Evolutionary conservation across 208 protist genomes (phyloP).

Genomic region (Leishmania tarentolae): DNA sequence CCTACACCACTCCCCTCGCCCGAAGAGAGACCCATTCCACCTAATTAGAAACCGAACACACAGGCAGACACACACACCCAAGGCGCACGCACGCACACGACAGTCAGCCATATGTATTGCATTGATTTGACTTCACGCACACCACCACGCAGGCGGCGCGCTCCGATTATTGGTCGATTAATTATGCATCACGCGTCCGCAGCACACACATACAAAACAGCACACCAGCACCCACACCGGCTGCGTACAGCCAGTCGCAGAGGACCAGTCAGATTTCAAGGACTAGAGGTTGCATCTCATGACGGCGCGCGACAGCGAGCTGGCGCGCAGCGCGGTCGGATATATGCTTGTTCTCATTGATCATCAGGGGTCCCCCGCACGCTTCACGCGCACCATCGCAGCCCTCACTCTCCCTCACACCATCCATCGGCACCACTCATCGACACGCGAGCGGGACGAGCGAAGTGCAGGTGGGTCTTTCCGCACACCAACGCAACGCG

Average conservation of each 20-base stretch:
- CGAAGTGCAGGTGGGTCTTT: conserved; percentile 43
- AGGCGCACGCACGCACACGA: not conserved
- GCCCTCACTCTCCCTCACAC: conserved; percentile 27
- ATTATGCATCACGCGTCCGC: conserved; percentile 13
- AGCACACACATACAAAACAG: not conserved
- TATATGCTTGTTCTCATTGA: conserved; percentile 70
- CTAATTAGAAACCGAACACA: too few relatives aligned
- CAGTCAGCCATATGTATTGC: conserved; percentile 9
- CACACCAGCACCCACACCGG: not conserved
- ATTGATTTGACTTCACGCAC: conserved; percentile 19
- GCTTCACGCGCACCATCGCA: not conserved
- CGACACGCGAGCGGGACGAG: conserved; percentile 41
- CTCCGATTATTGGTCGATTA: conserved; percentile 22
- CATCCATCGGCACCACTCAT: conserved; percentile 39
- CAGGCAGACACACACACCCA: not conserved
- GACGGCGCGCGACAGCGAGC: conserved; percentile 15
- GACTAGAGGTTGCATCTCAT: conserved; percentile 50
- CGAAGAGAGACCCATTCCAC: too few relatives aligned
- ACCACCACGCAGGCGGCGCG: conserved; percentile 4
- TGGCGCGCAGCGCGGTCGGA: conserved; percentile 30
- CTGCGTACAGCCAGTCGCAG: not conserved
- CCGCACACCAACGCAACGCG: conserved; percentile 15
- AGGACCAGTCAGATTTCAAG: conserved; percentile 51
- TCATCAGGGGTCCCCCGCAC: conserved; percentile 31
- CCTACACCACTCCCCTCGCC: too few relatives aligned